phyloP scores from a whole-genome alignment of 2,329 filamentous ascomycete genomes.

The Alternaria rosae region DNA sequence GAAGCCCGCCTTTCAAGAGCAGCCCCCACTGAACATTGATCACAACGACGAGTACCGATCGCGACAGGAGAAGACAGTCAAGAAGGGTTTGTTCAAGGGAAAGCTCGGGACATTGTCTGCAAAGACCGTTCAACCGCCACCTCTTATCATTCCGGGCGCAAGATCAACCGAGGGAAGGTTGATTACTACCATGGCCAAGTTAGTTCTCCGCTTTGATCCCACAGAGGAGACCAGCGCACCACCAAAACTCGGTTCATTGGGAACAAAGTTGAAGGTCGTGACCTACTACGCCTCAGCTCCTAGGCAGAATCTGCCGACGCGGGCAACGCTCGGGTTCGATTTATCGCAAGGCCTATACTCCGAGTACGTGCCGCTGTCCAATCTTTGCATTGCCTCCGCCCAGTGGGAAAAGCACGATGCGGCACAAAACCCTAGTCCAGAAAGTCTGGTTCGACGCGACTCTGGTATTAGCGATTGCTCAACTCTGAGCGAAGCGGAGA shows the following conservation, averaged over 20 bases:
- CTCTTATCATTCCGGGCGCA: conserved; percentile 59
- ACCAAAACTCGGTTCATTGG: conserved; percentile 61
- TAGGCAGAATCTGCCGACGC: conserved; percentile 59
- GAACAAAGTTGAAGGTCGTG: conserved; percentile 63
- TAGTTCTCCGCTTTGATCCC: conserved; percentile 69
- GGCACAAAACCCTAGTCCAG: conserved; percentile 40
- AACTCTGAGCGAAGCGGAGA: conserved; percentile 23
- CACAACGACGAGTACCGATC: conserved; percentile 60
- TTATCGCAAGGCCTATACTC: conserved; percentile 61
- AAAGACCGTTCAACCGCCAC: conserved; percentile 65
- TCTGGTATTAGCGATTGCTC: conserved; percentile 51
- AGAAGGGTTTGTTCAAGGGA: conserved; percentile 66
- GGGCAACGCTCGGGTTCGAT: conserved; percentile 52
- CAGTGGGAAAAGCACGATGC: conserved; percentile 61
- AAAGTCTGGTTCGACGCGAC: conserved; percentile 47
- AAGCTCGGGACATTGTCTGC: conserved; percentile 66
- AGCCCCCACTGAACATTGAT: conserved; percentile 64
- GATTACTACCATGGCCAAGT: conserved; percentile 62
- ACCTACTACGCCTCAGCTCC: conserved; percentile 65
- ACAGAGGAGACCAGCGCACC: conserved; percentile 57
- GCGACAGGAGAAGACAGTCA: conserved; percentile 66
- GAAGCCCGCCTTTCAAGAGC: conserved; percentile 65
- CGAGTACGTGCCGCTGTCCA: conserved; percentile 62
- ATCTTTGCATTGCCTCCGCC: conserved; percentile 63
- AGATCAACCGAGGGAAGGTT: conserved; percentile 48